Base-by-base conservation (phyloP, 495 filamentous ascomycete genomes). In the Aspergillus bridgeri region DNA sequence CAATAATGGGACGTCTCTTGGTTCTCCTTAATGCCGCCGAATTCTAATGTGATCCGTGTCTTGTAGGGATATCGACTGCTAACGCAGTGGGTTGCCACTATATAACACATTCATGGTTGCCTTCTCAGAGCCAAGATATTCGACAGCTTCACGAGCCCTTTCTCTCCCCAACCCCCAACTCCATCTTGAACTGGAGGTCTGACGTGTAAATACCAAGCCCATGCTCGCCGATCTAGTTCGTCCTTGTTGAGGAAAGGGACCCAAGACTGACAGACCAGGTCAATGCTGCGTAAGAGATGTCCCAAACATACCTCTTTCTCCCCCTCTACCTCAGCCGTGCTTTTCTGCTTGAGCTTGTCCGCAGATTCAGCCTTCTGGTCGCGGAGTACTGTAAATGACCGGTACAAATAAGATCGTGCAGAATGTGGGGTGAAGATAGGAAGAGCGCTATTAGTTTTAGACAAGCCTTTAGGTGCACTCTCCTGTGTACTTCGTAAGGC, bases 151-250 rank as follows among this genome's bases (percentile, higher is more conserved):
- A 94, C 79, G 46, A 75, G 72, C 17, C 88, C 88, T 68, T 92
- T 92, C 20, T 87, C 87, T 15, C 90, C 90, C 90, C 90, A 93
- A 3, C 90, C 90, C 42, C 79, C 83, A 49, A 80, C 82, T 1
- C 90, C 90, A 48, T 74, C 70, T 54, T 88, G 85, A 3, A 94
- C 87, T 0, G 85, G 83, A 0, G 90, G 90, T 50, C 90, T 74
- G 7, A 92, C 86, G 23, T 78, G 79, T 2, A 86, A 72, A 68
- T 95, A 95, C 90, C 90, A 94, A 23, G 75, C 69, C 90, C 90
- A 95, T 24, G 89, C 87, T 51, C 86, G 77, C 58, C 79, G 74
- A 65, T 94, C 89, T 38, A 93, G 75, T 60, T 95, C 89, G 5
- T 79, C 71, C 2, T 69, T 66, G 18, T 67, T 71, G 7, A 91